Evolutionary conservation across 1,284 basidiomycete genomes (phyloP), one percentile per base, ranked within the genome.

Genomic region (Neotropicomus parvogracilis): DNA sequence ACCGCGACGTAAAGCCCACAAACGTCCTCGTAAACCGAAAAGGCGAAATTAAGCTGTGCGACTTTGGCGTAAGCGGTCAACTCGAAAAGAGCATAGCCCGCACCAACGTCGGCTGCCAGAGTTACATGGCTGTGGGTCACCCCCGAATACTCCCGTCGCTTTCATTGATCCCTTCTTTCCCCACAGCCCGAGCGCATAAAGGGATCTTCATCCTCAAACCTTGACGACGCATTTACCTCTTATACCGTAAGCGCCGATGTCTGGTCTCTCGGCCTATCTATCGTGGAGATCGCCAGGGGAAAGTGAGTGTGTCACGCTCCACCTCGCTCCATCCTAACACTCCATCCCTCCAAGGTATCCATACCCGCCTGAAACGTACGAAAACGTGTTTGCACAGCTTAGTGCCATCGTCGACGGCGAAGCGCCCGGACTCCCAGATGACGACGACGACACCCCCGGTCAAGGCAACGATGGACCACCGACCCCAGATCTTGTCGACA

Each of bases 91-190:
- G 87, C 50, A 75, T 99, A 17, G 95, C 97, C 20, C 97, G 97
- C 74, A 99, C 95, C 13, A 98, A 98, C 62, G 98, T 99, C 37
- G 95, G 97, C 3, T 99, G 97, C 68, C 97, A 99, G 69, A 90
- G 85, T 54, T 99, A 99, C 71, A 99, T 99, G 95, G 95, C 95
- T 40, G 89, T 91, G 67, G 65, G 85, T 78, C 12, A n/a, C 45
- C 28, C 21, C n/a, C 45, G n/a, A n/a, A n/a, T n/a, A 10, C 40
- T 53, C 24, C 32, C 37, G 21, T 26, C 8, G 16, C 27, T 32
- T 33, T 16, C 14, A 26, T 32, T 13, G n/a, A n/a, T n/a, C n/a
- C n/a, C n/a, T n/a, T n/a, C n/a, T 21, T 14, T 24, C 24, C 32
- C 35, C 44, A 42, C 40, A 92, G 83, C 95, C 95, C 31, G 95